phyloP scores from a whole-genome alignment of 345 rosid genomes.

The Salix caprea region DNA sequence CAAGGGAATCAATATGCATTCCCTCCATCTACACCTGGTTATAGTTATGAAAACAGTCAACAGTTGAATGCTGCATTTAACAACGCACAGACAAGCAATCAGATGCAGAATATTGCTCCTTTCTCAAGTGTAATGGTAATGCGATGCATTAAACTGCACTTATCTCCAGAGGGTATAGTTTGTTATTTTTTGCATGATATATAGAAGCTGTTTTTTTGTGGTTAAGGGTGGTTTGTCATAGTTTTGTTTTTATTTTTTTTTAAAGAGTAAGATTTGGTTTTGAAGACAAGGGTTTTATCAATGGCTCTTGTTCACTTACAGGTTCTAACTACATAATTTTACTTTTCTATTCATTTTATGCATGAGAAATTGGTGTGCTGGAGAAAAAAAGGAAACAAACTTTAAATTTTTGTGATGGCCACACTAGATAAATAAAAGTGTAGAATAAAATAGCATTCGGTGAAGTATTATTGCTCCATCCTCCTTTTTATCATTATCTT shows the following conservation, averaged over 20 bases:
- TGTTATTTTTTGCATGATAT: neutral
- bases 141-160: neutral
- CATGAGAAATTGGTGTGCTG: neutral
- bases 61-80: conserved; percentile 55
- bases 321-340: neutral
- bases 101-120: conserved; percentile 58
- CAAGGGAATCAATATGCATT: conserved; percentile 69
- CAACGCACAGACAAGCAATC: conserved; percentile 56
- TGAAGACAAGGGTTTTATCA: neutral
- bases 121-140: conserved; percentile 83
- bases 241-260: neutral
- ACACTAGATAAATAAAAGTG: neutral
- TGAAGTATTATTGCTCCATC: neutral
- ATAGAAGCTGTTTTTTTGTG: neutral
- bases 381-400: neutral
- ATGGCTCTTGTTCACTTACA: neutral
- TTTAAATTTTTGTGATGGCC: neutral
- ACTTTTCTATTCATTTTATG: neutral
- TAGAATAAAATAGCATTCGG: neutral
- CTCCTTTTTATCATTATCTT: neutral
- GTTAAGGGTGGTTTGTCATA: neutral
- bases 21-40: conserved; percentile 60
- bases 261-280: neutral
- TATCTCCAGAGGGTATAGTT: neutral
- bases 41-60: conserved; percentile 59